Evolutionary conservation across 345 rosid species (phyloP).

Genomic region (Psidium friedrichsthalianum): DNA sequence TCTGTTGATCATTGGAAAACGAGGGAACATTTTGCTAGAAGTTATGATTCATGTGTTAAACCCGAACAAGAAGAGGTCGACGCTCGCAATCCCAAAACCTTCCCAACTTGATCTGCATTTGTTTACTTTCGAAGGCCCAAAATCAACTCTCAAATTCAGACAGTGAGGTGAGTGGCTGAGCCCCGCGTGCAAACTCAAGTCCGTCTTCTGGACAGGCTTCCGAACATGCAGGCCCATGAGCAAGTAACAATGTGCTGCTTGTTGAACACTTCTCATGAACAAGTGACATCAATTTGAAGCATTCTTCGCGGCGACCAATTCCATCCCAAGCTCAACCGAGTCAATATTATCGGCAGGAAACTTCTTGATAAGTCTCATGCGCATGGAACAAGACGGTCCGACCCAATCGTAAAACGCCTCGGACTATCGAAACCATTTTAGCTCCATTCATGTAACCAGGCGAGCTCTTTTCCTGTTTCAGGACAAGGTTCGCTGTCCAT

Average conservation of each 20-base stretch:
- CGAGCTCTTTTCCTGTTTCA: neutral
- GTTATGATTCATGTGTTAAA: neutral
- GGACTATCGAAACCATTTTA: neutral
- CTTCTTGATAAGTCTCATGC: neutral
- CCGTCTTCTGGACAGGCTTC: neutral
- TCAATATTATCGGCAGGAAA: neutral
- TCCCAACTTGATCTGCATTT: neutral
- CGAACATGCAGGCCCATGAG: neutral
- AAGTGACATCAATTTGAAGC: neutral
- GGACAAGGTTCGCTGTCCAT: neutral
- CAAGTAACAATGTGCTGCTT: neutral
- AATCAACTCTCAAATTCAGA: neutral
- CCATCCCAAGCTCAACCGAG: neutral
- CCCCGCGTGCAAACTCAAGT: neutral
- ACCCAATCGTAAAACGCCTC: neutral
- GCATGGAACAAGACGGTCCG: neutral
- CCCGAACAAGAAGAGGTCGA: neutral
- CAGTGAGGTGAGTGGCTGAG: neutral
- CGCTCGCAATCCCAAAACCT: neutral
- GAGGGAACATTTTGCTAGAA: neutral
- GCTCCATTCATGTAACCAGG: neutral
- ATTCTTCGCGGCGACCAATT: neutral
- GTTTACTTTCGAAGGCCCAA: neutral
- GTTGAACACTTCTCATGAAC: neutral
- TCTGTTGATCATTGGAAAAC: neutral